Evolutionary conservation across 305 asterid genomes (phyloP).

Genomic region (Solanum hybrid): DNA sequence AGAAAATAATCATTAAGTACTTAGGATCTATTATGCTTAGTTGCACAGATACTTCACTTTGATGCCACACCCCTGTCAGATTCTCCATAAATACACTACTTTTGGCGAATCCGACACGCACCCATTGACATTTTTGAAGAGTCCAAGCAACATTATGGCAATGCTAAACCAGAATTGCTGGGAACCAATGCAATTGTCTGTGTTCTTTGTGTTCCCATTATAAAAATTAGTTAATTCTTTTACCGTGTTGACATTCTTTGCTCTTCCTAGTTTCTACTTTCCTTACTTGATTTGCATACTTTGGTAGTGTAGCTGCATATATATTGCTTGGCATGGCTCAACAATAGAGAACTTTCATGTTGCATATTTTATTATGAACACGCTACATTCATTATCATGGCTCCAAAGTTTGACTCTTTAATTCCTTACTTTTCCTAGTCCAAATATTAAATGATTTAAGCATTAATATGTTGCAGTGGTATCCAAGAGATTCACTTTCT

Average conservation of each 20-base stretch:
- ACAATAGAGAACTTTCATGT: background rate
- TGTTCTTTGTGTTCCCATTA: background rate
- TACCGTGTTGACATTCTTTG: background rate
- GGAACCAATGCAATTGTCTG: background rate
- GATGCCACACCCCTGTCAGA: background rate
- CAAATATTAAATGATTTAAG: background rate
- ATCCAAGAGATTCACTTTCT: slow-evolving; percentile 73
- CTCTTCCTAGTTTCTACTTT: background rate
- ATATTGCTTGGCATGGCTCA: background rate
- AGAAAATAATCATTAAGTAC: background rate
- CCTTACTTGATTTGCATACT: background rate
- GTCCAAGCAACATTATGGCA: background rate
- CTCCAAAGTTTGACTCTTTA: background rate
- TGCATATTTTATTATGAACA: background rate
- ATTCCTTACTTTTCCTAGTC: background rate
- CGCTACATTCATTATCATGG: background rate
- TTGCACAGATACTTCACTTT: background rate
- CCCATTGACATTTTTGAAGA: background rate
- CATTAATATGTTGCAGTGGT: slow-evolving; percentile 50
- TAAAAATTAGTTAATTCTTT: background rate
- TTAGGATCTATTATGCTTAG: background rate
- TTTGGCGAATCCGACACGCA: background rate
- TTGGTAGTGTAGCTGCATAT: background rate
- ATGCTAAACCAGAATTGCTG: background rate
- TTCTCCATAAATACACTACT: background rate